Evolutionary conservation across 192 early-diverging fungal genomes (phyloP).

Genomic region (Rhizophagus prolifer): DNA sequence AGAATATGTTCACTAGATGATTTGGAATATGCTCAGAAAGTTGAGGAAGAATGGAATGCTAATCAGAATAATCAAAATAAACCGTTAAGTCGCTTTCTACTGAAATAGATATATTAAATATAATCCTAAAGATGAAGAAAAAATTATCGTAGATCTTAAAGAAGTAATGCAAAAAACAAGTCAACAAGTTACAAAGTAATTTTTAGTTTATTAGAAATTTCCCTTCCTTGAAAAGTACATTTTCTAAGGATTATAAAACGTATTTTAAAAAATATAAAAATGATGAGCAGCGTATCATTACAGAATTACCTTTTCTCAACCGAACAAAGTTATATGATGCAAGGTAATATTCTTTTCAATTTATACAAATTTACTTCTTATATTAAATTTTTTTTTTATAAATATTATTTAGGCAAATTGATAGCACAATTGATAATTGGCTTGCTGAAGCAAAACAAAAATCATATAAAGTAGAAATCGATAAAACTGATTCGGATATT

Average conservation of each 20-base stretch:
- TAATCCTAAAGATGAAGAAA: not conserved
- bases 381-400: not conserved
- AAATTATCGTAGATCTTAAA: not conserved
- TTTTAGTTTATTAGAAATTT: not conserved
- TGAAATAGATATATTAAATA: not conserved
- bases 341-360: not conserved
- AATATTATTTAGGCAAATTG: not conserved
- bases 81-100: not conserved
- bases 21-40: not conserved
- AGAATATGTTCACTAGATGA: not conserved
- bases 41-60: not conserved
- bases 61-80: not conserved
- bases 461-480: not conserved
- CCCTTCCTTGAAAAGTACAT: not conserved
- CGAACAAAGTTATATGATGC: slow-evolving; percentile 4
- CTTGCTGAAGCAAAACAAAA: not conserved
- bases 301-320: not conserved
- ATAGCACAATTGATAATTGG: slow-evolving; percentile 15
- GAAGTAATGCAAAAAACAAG: not conserved
- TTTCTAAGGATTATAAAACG: not conserved
- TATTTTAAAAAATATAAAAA: slow-evolving; percentile 16
- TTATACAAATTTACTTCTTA: not conserved
- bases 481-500: not conserved
- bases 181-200: slow-evolving; percentile 12
- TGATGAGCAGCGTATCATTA: not conserved